Conservation (phyloP, 140 eudicot genomes). For the Anethum foeniculum region DNA sequence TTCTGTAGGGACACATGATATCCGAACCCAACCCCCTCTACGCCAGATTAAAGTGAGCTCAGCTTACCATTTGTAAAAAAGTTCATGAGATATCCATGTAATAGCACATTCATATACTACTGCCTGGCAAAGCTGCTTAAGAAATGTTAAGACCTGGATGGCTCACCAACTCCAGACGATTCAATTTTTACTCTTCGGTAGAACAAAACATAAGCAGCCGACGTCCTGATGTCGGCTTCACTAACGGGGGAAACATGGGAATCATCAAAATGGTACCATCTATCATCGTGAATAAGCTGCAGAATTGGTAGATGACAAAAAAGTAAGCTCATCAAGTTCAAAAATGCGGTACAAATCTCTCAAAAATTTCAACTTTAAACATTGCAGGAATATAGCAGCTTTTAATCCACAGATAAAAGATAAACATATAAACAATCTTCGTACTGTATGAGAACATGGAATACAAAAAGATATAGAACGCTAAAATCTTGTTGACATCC, state of each 20-base stretch:
- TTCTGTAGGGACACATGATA: not conserved
- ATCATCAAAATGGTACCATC: conserved; percentile 99
- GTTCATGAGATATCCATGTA: not conserved
- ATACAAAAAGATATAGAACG: not conserved
- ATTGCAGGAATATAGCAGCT: not conserved
- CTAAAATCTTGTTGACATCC: not conserved
- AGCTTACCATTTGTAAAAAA: not conserved
- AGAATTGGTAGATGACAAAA: conserved; percentile 9
- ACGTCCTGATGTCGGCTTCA: conserved; percentile 77
- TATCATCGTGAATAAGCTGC: conserved; percentile 84
- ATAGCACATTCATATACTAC: conserved; percentile 4
- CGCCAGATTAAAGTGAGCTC: not conserved
- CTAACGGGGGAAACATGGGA: conserved; percentile 77
- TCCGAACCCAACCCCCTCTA: not conserved
- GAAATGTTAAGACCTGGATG: conserved; percentile 39
- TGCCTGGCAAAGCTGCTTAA: conserved; percentile 22
- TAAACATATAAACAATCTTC: not conserved
- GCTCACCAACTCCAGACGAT: conserved; percentile 27
- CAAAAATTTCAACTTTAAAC: not conserved
- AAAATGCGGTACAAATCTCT: not conserved
- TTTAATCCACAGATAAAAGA: not conserved
- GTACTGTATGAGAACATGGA: not conserved
- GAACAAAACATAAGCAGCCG: conserved; percentile 94
- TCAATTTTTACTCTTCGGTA: conserved; percentile 65
- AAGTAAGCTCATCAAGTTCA: not conserved